Percentiles rank a stretch among this genome's conserved stretches.
Evolutionary conservation across 768 basidiomycete species (phyloP).

Genomic region (Chalciporus sphaerocephalus): DNA sequence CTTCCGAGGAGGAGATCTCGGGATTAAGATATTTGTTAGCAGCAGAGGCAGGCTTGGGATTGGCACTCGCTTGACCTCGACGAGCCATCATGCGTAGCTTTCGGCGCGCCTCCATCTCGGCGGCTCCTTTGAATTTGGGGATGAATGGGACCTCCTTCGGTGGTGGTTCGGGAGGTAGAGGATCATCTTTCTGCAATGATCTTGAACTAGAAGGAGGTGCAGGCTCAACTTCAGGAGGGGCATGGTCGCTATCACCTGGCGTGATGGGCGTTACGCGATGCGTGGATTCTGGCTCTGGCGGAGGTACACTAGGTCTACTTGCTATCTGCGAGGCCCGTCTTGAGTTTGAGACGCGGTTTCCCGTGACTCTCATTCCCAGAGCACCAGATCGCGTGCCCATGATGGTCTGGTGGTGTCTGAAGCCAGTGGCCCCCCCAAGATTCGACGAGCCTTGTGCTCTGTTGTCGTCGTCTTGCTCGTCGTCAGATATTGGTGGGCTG

Average conservation of each 20-base stretch:
- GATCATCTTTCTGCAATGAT: constrained; percentile 13
- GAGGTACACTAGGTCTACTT: constrained; percentile 4
- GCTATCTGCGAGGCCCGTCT: constrained; percentile 39
- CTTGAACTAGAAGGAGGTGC: not conserved
- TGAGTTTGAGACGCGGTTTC: constrained; percentile 52
- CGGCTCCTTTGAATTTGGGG: constrained; percentile 77
- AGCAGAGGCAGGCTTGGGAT: constrained; percentile 22
- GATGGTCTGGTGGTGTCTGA: constrained; percentile 88
- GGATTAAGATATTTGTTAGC: constrained; percentile 42
- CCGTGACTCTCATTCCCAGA: constrained; percentile 72
- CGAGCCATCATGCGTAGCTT: constrained; percentile 64
- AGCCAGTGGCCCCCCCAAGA: constrained; percentile 47
- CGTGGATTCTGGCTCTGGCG: constrained; percentile 8
- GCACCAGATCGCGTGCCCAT: constrained; percentile 70
- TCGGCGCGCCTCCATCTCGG: constrained; percentile 80
- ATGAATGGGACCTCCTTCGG: constrained; percentile 57
- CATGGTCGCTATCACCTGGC: constrained; percentile 10
- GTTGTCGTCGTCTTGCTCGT: constrained; percentile 49
- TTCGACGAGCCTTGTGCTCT: constrained; percentile 27
- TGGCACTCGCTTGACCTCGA: constrained; percentile 34
- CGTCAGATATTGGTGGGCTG: constrained; percentile 70
- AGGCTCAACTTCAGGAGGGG: constrained; percentile 8
- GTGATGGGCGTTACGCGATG: constrained; percentile 10
- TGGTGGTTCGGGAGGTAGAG: constrained; percentile 32
- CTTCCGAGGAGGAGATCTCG: constrained; percentile 48